Evolutionary conservation across 495 filamentous ascomycete genomes (phyloP).

Genomic region (Xylaria palmicola): DNA sequence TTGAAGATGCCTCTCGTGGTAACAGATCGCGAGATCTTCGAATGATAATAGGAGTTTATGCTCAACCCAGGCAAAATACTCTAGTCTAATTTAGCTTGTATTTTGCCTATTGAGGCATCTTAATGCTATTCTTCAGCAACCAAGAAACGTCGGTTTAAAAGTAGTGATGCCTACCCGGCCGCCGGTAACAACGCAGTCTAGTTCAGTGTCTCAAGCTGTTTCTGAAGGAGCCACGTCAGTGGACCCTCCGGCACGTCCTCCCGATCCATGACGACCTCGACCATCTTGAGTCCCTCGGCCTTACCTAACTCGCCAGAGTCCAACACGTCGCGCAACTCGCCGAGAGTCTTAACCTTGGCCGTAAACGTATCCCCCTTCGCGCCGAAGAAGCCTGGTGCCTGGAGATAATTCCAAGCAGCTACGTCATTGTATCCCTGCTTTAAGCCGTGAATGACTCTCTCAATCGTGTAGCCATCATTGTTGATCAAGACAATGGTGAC

Average conservation of each 20-base stretch:
- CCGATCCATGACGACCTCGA: conserved; percentile 74
- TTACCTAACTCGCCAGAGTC: conserved; percentile 53
- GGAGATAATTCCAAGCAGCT: conserved; percentile 61
- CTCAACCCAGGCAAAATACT: no score
- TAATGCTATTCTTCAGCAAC: no score
- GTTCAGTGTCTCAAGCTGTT: conserved; percentile 41
- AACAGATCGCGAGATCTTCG: no score
- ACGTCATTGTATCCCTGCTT: conserved; percentile 71
- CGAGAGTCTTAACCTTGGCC: conserved; percentile 60
- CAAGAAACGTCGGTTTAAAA: no score
- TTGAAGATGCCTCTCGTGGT: no score
- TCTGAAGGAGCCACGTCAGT: conserved; percentile 58
- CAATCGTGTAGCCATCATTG: conserved; percentile 64
- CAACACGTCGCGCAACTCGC: conserved; percentile 62
- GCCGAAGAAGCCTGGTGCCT: conserved; percentile 63
- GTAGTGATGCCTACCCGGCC: no score
- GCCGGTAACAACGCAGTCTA: neutral
- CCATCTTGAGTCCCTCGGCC: conserved; percentile 52
- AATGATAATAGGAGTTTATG: no score
- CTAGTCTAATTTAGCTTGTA: no score
- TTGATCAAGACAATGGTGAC: conserved; percentile 68
- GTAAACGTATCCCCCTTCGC: conserved; percentile 52
- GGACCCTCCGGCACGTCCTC: conserved; percentile 65
- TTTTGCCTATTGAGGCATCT: no score
- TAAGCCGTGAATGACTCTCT: conserved; percentile 65